These are phyloP conservation scores for Metschnikowia proteae DNA, from an alignment of 805 yeast genomes.

Conservation along the genomic window DNA sequence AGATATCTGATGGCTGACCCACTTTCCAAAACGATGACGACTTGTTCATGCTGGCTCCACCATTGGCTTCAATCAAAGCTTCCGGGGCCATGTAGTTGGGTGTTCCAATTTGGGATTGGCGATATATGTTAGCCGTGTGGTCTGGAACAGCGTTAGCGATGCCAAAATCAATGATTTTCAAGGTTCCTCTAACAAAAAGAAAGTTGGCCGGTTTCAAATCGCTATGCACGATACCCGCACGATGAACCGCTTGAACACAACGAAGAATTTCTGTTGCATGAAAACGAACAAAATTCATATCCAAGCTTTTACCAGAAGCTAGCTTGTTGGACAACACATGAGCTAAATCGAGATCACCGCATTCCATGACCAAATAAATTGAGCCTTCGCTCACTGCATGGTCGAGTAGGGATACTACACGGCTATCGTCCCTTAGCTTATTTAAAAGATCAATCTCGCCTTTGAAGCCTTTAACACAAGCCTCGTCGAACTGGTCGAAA, in stretches of 20 bases:
- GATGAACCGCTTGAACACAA: conserved; percentile 87
- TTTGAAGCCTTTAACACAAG: conserved; percentile 72
- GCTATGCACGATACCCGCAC: conserved; percentile 78
- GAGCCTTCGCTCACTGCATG: conserved; percentile 63
- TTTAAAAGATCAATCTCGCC: conserved; percentile 81
- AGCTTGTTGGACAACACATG: conserved; percentile 64
- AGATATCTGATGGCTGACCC: conserved; percentile 92
- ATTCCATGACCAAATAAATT: conserved; percentile 81
- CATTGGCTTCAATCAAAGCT: conserved; percentile 57
- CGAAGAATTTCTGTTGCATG: conserved; percentile 73
- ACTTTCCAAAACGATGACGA: conserved; percentile 56
- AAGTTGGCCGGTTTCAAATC: conserved; percentile 69
- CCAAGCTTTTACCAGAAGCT: conserved; percentile 44
- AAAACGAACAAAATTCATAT: conserved; percentile 72
- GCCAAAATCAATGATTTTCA: conserved; percentile 93
- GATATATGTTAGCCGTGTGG: conserved; percentile 81
- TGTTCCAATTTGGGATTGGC: conserved; percentile 91
- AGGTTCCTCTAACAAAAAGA: conserved; percentile 73
- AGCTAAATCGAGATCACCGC: conserved; percentile 89
- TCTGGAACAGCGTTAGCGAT: conserved; percentile 93
- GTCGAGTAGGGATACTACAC: conserved; percentile 79
- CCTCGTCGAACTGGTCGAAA: conserved; percentile 75
- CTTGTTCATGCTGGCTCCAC: conserved; percentile 27
- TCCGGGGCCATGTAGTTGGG: conserved; percentile 99
- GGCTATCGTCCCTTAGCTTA: conserved; percentile 50